Evolutionary conservation across 2,329 filamentous ascomycete species (phyloP), one percentile per base, ranked within the genome.

Genomic region (Arthrobotrys conoides): DNA sequence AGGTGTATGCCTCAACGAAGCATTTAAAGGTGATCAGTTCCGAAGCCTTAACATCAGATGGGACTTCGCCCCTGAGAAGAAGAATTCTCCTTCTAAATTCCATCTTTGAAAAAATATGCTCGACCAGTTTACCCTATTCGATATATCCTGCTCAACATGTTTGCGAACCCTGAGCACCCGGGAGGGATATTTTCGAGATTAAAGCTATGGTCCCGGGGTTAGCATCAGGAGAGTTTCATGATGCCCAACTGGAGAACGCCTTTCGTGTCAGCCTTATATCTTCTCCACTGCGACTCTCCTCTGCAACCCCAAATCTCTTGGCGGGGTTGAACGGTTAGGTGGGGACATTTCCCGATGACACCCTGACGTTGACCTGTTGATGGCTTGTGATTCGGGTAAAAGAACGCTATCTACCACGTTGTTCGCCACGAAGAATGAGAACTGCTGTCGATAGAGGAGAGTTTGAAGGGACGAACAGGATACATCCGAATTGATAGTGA

Each of bases 251-350:
- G 36, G 67, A 71, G 48, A 71, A 51, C 57, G 73, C 73, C 73
- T 77, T 61, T 77, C 67, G 66, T 71, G 73, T 77, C 67, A 71
- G 73, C 73, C 73, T 77, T 77, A 77, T 66, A 69, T 3, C 27
- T 24, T 22, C 30, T 55, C 57, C 59, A 33, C 59, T 76, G 65
- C 72, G 33, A 76, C 72, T 24, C 72, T 71, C 48, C 57, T 76
- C 59, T 76, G 72, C 30, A 66, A 76, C 72, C 72, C 66, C 38
- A 53, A 55, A 72, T n/a, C 48, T n/a, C 44, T 64, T 75, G 51
- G 71, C 71, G 53, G 64, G 64, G 53, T 18, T 53, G 41, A 46
- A 36, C 20, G 22, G 27, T 18, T 14, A 36, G 12, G 71, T 41
- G 64, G 64, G 51, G 66, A 73, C 51, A 38, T 46, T 73, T 63